A percentile compares a stretch with the other conserved stretches of the same genome.
Evolutionary conservation across 2,329 filamentous ascomycete genomes (phyloP).

Genomic region (Teratosphaeria pseudoeucalypti): DNA sequence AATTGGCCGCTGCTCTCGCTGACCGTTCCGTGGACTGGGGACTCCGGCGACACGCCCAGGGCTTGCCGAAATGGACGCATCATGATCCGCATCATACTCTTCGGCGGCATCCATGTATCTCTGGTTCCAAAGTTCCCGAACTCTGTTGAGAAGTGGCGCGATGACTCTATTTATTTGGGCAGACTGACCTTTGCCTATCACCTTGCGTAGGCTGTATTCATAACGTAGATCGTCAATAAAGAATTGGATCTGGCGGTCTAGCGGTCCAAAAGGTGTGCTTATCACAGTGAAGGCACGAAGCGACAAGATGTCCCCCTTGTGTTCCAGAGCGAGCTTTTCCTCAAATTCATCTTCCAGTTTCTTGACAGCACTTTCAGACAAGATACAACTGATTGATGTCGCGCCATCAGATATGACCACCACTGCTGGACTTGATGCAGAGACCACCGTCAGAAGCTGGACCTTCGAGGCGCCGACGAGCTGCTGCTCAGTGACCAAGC

Average conservation of each 20-base stretch:
- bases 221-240: slow-evolving; percentile 19
- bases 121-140: slow-evolving; percentile 10
- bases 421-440: slow-evolving; percentile 4
- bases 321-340: slow-evolving; percentile 10
- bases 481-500: slow-evolving; percentile 5
- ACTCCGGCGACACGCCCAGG: background rate
- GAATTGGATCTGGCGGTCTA: slow-evolving; percentile 17
- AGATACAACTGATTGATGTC: slow-evolving; percentile 13
- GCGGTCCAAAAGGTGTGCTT: slow-evolving; percentile 18
- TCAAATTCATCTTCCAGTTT: slow-evolving; percentile 16
- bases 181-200: slow-evolving; percentile 9
- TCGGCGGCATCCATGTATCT: slow-evolving; percentile 2
- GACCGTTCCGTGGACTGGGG: background rate
- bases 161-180: slow-evolving; percentile 12
- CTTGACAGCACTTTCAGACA: slow-evolving; percentile 14
- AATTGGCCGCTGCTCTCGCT: background rate
- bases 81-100: slow-evolving; percentile 2
- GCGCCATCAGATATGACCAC: slow-evolving; percentile 19
- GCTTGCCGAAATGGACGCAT: background rate
- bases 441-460: slow-evolving; percentile 11
- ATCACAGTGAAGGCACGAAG: slow-evolving; percentile 14
- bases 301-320: slow-evolving; percentile 18
- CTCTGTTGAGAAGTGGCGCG: slow-evolving; percentile 10
- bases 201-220: slow-evolving; percentile 16
- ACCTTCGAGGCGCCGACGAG: slow-evolving; percentile 3